These are phyloP conservation scores for Epichloe amarillans DNA, from an alignment of 2,329 filamentous ascomycete species.

Conservation along the genomic window DNA sequence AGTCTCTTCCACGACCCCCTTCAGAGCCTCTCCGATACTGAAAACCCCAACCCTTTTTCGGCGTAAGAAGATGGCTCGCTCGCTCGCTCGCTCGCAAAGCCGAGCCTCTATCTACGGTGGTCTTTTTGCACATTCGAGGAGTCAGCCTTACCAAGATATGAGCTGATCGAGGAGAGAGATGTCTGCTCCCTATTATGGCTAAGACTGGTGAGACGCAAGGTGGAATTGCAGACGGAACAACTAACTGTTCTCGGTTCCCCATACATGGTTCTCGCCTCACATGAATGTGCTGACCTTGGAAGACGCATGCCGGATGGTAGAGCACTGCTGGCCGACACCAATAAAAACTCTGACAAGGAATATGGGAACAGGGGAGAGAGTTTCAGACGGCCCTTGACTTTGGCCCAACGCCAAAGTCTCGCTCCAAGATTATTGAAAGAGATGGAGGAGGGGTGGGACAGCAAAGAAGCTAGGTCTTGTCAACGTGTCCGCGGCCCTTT, in stretches of 20 bases:
- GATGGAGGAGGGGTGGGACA: conserved; percentile 4
- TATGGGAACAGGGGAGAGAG: background rate
- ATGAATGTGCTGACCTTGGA: conserved; percentile 2
- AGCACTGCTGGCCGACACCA: background rate
- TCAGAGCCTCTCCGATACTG: too few relatives aligned
- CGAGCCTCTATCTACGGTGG: too few relatives aligned
- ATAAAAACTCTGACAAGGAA: background rate
- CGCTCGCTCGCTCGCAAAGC: too few relatives aligned
- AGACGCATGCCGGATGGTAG: background rate
- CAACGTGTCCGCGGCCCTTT: conserved; percentile 18
- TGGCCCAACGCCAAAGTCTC: background rate
- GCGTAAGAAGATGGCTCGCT: too few relatives aligned
- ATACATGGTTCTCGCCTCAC: conserved; percentile 3
- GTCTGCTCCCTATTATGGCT: background rate
- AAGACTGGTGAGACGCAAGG: background rate
- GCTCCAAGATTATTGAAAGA: background rate
- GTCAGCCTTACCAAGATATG: too few relatives aligned
- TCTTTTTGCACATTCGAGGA: too few relatives aligned
- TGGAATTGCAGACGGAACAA: too few relatives aligned
- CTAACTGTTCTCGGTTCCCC: background rate
- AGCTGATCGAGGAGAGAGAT: background rate
- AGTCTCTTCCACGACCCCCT: background rate
- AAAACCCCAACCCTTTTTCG: too few relatives aligned
- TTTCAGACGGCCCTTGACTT: background rate
- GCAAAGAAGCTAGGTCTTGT: conserved; percentile 3